Evolutionary conservation across 352 stramenopile genomes (phyloP).

Genomic region (Lagenidium giganteum): DNA sequence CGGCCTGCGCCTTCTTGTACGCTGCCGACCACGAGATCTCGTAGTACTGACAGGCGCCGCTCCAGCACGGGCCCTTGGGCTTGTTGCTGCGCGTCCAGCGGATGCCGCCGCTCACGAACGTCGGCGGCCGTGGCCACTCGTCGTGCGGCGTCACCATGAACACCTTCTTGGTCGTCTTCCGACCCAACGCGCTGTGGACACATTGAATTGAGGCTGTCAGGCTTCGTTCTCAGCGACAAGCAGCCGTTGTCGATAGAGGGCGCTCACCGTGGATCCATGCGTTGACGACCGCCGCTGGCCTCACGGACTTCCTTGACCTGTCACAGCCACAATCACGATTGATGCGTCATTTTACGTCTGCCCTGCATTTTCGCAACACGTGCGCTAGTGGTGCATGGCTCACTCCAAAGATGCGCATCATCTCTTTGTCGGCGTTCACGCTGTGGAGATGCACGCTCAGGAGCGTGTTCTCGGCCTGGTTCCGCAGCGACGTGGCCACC

Average conservation of each 20-base stretch:
- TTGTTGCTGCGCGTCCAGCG: slow-evolving; percentile 82
- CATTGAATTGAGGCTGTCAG: background rate
- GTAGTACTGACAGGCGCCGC: slow-evolving; percentile 70
- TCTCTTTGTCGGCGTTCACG: slow-evolving; percentile 85
- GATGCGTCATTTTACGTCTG: too few relatives aligned
- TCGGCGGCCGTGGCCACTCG: slow-evolving; percentile 80
- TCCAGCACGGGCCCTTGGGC: slow-evolving; percentile 57
- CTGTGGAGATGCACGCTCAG: slow-evolving; percentile 65
- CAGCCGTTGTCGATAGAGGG: too few relatives aligned
- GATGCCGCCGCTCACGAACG: slow-evolving; percentile 82
- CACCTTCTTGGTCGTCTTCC: slow-evolving; percentile 68
- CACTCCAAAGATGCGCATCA: slow-evolving; percentile 88
- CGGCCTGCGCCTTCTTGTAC: slow-evolving; percentile 85
- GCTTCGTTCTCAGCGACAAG: too few relatives aligned
- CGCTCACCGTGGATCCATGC: slow-evolving; percentile 64
- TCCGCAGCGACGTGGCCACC: slow-evolving; percentile 20
- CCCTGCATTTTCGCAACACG: too few relatives aligned
- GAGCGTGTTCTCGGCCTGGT: slow-evolving; percentile 48
- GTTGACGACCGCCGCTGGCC: slow-evolving; percentile 29
- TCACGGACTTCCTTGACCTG: slow-evolving; percentile 67
- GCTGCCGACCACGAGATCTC: slow-evolving; percentile 83
- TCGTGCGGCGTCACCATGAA: slow-evolving; percentile 71
- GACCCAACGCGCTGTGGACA: slow-evolving; percentile 6
- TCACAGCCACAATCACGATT: too few relatives aligned
- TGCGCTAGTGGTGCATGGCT: too few relatives aligned